Base-by-base conservation (phyloP, 257 asterid species). In the Echium plantagineum region DNA sequence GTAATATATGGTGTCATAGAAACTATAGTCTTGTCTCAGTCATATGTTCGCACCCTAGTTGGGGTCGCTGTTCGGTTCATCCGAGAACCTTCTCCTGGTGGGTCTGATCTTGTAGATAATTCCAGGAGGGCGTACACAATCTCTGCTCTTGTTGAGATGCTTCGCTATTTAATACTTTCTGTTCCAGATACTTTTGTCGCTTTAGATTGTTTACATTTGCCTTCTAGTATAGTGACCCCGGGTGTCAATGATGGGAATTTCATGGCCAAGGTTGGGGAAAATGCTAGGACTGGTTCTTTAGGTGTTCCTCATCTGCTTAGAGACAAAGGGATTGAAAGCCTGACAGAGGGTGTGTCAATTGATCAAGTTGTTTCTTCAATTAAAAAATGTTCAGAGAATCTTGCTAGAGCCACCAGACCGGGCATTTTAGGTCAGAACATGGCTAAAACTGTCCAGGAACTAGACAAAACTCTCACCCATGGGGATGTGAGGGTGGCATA, bases 111-210 rank as follows among this genome's bases (percentile, higher is more conserved):
- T 61, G 95, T 89, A 51, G 87, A 86, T 59, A 89, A 89, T 80
- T 94, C 99, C 30, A 82, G 96, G 56, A 83, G 85, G 74, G 97
- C 99, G 21, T 94, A 94, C 69, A 86, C 96, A 6, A 80, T 73
- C 51, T 80, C 96, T 59, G 96, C 99, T 78, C 94, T 94, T 75
- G 86, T 81, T 71, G 99, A 94, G 85, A 86, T 94, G 97, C 89
- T 94, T 73, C 96, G 94, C 47, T 94, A 89, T 76, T 75, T 94
- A 66, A 78, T 94, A 73, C 78, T 86, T 68, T 82, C 94, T 56
- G 97, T 89, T 48, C 99, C 99, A 35, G 97, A 94, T 78, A 85
- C 97, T 58, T 89, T 94, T 77, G 95, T 94, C 64, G 95, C 94
- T 62, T 74, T 89, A 78, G 95, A 94, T 71, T 86, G 87, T 80